Conservation (phyloP, 495 filamentous ascomycete species). For the Cudoniella acicularis region DNA sequence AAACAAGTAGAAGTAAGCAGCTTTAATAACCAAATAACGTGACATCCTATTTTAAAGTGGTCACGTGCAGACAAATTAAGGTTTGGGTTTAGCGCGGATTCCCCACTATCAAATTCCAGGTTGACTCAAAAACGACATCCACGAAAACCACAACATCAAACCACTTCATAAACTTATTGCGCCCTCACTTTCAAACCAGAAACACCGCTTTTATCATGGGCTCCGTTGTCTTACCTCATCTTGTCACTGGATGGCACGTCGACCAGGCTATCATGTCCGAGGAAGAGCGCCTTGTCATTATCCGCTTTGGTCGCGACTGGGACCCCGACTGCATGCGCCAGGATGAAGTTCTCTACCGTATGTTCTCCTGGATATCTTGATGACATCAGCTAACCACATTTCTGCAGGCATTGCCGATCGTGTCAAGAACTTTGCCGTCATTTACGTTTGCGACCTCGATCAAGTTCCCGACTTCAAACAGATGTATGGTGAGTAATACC, state of each 20-base stretch:
- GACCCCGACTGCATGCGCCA: constrained; percentile 82
- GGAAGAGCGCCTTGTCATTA: constrained; percentile 94
- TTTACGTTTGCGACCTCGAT: constrained; percentile 96
- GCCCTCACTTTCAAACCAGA: neutral
- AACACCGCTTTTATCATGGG: constrained; percentile 25
- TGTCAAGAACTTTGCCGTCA: constrained; percentile 88
- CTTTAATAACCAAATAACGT: no score
- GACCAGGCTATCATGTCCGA: constrained; percentile 92
- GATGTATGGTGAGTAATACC: constrained; percentile 64
- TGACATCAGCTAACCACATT: neutral
- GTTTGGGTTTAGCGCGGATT: neutral
- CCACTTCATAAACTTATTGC: neutral
- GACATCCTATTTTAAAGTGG: no score
- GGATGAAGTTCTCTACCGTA: constrained; percentile 86
- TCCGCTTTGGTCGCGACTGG: constrained; percentile 83
- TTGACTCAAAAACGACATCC: neutral
- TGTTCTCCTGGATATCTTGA: neutral
- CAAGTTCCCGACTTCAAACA: constrained; percentile 95
- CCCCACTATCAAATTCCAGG: neutral
- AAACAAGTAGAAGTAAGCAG: no score
- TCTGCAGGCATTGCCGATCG: neutral
- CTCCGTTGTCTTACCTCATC: constrained; percentile 89
- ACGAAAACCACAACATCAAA: neutral
- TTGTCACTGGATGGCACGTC: constrained; percentile 92
- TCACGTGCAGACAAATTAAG: neutral